Evolutionary conservation across 805 yeast genomes (phyloP).

Genomic region (Cephaloascus fragrans): DNA sequence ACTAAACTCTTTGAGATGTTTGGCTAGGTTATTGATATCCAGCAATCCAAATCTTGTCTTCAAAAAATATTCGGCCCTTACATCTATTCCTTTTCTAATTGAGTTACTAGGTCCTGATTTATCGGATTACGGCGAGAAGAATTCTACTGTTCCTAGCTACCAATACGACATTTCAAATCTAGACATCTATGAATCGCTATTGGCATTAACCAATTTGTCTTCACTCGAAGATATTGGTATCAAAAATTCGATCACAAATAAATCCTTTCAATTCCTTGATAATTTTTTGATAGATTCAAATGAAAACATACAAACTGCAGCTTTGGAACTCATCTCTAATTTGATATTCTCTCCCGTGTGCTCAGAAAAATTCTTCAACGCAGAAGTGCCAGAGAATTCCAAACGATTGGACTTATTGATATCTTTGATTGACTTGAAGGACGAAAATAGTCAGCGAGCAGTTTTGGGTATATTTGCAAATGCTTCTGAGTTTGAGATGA

Average conservation of each 20-base stretch:
- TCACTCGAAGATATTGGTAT: conserved; percentile 31
- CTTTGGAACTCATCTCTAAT: conserved; percentile 58
- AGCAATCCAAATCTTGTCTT: conserved; percentile 33
- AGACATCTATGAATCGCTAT: conserved; percentile 44
- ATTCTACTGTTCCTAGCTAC: not conserved
- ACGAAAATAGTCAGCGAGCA: conserved; percentile 9
- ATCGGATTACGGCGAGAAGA: not conserved
- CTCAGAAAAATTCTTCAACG: conserved; percentile 52
- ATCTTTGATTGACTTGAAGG: conserved; percentile 19
- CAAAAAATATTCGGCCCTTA: conserved; percentile 25
- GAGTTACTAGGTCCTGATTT: conserved; percentile 25
- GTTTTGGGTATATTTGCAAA: conserved; percentile 14
- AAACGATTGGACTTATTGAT: conserved; percentile 31
- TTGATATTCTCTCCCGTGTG: conserved; percentile 30
- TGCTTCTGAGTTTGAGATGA: conserved; percentile 13
- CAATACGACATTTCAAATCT: conserved; percentile 14
- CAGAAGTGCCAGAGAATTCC: conserved; percentile 23
- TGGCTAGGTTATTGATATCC: conserved; percentile 35
- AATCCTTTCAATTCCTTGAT: conserved; percentile 39
- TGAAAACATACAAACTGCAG: conserved; percentile 41
- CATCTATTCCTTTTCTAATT: conserved; percentile 38
- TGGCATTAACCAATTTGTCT: conserved; percentile 63
- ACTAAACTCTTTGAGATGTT: conserved; percentile 24
- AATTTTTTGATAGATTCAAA: conserved; percentile 29
- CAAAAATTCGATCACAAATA: conserved; percentile 25